Percentiles rank a stretch among this genome's conserved stretches.
Evolutionary conservation across 192 early-diverging fungal species (phyloP).

Genomic region (Podila epigama): DNA sequence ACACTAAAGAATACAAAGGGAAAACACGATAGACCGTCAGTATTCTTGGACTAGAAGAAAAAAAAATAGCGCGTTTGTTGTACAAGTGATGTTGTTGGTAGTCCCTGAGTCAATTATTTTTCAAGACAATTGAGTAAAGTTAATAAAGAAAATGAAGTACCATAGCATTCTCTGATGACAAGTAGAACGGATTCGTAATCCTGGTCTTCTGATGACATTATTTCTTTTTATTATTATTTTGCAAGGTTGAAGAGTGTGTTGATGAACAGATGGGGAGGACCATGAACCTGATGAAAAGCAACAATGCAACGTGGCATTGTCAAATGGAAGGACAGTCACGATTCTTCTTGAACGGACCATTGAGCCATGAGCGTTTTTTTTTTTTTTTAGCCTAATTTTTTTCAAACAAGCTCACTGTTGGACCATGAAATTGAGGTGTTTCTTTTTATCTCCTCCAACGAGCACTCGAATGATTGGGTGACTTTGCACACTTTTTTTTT

Average conservation of each 20-base stretch:
- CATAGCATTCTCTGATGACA: conserved; percentile 80
- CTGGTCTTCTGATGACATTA: conserved; percentile 57
- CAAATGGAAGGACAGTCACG: background rate
- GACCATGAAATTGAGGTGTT: too few species aligned
- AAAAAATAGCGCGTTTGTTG: background rate
- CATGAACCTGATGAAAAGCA: background rate
- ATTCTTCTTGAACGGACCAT: too few species aligned
- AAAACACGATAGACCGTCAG: background rate
- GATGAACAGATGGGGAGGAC: background rate
- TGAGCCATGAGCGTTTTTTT: too few species aligned
- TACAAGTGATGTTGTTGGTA: background rate
- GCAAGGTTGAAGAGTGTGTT: background rate
- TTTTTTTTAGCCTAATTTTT: too few species aligned
- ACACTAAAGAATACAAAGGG: conserved; percentile 45
- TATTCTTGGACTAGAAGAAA: background rate
- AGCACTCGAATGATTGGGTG: too few species aligned
- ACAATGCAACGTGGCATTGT: background rate
- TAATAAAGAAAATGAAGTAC: too few species aligned
- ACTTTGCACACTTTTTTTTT: too few species aligned
- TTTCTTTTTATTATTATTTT: background rate
- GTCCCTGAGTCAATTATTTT: background rate
- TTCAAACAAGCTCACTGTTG: too few species aligned
- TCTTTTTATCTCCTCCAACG: too few species aligned
- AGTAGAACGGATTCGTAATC: conserved; percentile 82
- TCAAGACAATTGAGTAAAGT: too few species aligned